A percentile compares a stretch with the other conserved stretches of the same genome.
Conservation (phyloP, 345 rosid genomes). For the Excoecaria cochinchinensis region DNA sequence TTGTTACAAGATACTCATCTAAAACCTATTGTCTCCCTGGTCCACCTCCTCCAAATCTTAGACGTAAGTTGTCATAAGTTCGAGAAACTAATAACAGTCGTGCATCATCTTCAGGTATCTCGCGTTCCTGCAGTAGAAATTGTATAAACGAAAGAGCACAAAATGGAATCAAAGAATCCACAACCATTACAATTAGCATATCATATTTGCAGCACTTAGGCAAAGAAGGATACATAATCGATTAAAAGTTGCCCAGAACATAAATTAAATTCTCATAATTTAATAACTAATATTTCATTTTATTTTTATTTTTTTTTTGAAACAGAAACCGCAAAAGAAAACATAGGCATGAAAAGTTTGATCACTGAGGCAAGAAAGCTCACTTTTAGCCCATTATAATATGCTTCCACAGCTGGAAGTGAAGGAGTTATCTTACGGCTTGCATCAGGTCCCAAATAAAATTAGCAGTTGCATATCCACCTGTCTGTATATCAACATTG, state of each 20-base stretch:
- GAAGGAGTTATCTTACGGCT: conserved; percentile 49
- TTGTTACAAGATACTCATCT: background rate
- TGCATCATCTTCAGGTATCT: conserved; percentile 78
- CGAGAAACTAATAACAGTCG: conserved; percentile 57
- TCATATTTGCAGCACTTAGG: background rate
- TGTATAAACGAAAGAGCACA: background rate
- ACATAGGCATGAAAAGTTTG: background rate
- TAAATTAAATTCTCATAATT: background rate
- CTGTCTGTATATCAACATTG: conserved; percentile 46
- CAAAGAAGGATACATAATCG: background rate
- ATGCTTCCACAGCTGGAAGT: conserved; percentile 70
- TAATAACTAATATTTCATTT: background rate
- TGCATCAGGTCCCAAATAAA: conserved; percentile 89
- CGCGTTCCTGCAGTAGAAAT: conserved; percentile 54
- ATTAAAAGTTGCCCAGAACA: background rate
- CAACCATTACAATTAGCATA: background rate
- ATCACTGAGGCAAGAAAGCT: conserved; percentile 14
- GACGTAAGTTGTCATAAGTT: conserved; percentile 38
- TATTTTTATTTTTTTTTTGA: background rate
- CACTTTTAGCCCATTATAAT: conserved; percentile 80
- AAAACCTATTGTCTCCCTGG: background rate
- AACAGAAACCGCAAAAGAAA: background rate
- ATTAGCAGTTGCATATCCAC: conserved; percentile 87
- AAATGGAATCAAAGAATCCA: background rate
- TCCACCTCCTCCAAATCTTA: conserved; percentile 26